Base-by-base conservation (phyloP, 805 yeast species). In the Brettanomyces bruxellensis region DNA sequence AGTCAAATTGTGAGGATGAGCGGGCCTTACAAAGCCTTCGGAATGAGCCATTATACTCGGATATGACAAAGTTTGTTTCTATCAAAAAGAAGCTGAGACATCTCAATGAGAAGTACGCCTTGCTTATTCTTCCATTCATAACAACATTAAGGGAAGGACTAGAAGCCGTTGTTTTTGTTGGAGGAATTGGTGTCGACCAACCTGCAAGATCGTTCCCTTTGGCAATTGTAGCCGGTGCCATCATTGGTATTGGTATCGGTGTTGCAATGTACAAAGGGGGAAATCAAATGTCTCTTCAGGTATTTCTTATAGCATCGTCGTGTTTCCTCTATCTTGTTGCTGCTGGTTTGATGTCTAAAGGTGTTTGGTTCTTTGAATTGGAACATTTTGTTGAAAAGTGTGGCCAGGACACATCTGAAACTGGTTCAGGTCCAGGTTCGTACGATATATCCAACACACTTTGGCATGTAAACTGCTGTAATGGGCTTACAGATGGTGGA, bases 401-500 rank as follows among this genome's bases (percentile, higher is more conserved):
- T 57, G 96, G 96, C 1, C 78, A 79, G 57, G 97, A 89, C 56
- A 84, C 87, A 60, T 75, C 86, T 38, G 97, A 89, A 65, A 77
- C 82, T 1, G 97, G 97, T 2, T 82, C 83, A 37, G 97, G 97
- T 0, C 96, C 96, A 0, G 97, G 97, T 0, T 84, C 95, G 0
- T 89, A 89, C 58, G 95, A 89, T 57, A 81, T 89, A 23, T 53
- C 75, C 22, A 76, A 72, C 42, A 80, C 93, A 5, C 81, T 89
- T 2, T 89, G 97, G 97, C 97, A 89, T 61, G 95, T 89, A 25
- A 87, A 89, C 65, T 88, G 96, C 63, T 89, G 97, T 67, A 88
- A 88, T 61, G 95, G 95, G 24, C 83, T 86, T 54, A 84, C 76
- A n/a, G 96, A 89, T 58, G 95, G 95, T 4, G 79, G 82, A 32